Percentiles rank a stretch among this genome's conserved stretches.
Conservation (phyloP, 2,329 filamentous ascomycete genomes). For the Ceratocystis ficicola region DNA sequence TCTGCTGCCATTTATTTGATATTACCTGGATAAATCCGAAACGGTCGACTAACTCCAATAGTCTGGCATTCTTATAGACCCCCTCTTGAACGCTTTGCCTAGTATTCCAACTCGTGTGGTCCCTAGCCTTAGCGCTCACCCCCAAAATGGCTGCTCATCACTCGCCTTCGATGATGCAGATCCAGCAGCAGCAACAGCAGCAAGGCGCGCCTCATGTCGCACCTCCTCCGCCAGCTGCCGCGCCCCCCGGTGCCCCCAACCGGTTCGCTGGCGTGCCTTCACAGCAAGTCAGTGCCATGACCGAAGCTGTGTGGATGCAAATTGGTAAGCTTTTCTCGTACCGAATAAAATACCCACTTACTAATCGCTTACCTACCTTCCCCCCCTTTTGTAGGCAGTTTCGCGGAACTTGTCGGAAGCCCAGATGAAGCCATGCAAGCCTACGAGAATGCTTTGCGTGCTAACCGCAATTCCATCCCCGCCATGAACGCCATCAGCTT, state of each 20-base stretch:
- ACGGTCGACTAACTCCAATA: too few relatives aligned
- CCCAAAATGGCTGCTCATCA: slow-evolving; percentile 61
- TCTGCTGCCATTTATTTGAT: too few relatives aligned
- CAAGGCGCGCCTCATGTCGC: slow-evolving; percentile 53
- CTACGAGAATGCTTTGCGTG: slow-evolving; percentile 78
- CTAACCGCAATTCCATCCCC: slow-evolving; percentile 76
- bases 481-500: slow-evolving; percentile 92
- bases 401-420: slow-evolving; percentile 79
- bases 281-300: slow-evolving; percentile 64
- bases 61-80: background rate
- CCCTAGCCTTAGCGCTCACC: slow-evolving; percentile 2
- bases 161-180: slow-evolving; percentile 65
- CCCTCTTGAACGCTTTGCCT: background rate
- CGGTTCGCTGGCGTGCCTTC: slow-evolving; percentile 38
- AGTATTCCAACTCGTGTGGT: background rate
- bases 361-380: background rate
- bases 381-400: slow-evolving; percentile 47
- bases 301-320: slow-evolving; percentile 83
- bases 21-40: too few relatives aligned
- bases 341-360: slow-evolving; percentile 21
- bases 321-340: slow-evolving; percentile 53
- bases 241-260: slow-evolving; percentile 45
- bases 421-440: slow-evolving; percentile 78
- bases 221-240: slow-evolving; percentile 40
- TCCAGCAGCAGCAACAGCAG: slow-evolving; percentile 34